Percentiles rank a stretch among this genome's conserved stretches.
Evolutionary conservation across 73 alveolate species (phyloP).

Genomic region (Halteria grandinella): DNA sequence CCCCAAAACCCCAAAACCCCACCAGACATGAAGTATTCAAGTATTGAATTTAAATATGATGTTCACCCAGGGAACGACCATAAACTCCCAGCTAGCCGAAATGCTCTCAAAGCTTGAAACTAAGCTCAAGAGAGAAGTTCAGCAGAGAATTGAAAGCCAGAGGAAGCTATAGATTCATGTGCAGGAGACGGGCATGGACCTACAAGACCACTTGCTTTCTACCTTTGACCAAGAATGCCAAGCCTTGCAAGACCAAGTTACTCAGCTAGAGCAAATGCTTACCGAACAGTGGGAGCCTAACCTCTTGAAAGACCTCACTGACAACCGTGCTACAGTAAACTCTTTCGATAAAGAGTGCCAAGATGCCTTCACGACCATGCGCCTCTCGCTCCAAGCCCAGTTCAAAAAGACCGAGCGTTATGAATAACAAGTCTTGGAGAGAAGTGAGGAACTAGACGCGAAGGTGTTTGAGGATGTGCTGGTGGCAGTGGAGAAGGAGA

Average conservation of each 20-base stretch:
- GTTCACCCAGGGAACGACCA: too few relatives aligned
- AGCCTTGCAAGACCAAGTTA: neutral
- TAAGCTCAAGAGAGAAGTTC: slow-evolving; percentile 37
- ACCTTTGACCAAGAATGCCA: slow-evolving; percentile 11
- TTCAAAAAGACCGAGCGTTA: slow-evolving; percentile 9
- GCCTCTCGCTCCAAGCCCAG: neutral
- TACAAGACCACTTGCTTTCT: neutral
- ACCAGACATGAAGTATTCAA: too few relatives aligned
- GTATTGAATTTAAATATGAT: too few relatives aligned
- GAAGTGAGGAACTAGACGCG: neutral
- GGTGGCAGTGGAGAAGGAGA: neutral
- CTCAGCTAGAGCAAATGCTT: neutral
- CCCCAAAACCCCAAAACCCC: too few relatives aligned
- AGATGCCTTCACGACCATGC: neutral
- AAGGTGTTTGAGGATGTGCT: neutral
- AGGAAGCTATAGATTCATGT: slow-evolving; percentile 12
- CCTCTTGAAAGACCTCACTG: slow-evolving; percentile 15
- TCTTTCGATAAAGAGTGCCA: slow-evolving; percentile 12
- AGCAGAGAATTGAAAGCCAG: slow-evolving; percentile 11
- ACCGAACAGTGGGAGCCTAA: slow-evolving; percentile 29
- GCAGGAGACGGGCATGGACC: slow-evolving; percentile 1
- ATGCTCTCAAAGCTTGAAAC: slow-evolving; percentile 39
- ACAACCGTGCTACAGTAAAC: neutral
- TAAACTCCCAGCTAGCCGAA: slow-evolving; percentile 11
- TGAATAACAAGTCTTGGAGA: slow-evolving; percentile 12